Conservation (phyloP, 257 asterid species). For the Solanum chmielewskii region DNA sequence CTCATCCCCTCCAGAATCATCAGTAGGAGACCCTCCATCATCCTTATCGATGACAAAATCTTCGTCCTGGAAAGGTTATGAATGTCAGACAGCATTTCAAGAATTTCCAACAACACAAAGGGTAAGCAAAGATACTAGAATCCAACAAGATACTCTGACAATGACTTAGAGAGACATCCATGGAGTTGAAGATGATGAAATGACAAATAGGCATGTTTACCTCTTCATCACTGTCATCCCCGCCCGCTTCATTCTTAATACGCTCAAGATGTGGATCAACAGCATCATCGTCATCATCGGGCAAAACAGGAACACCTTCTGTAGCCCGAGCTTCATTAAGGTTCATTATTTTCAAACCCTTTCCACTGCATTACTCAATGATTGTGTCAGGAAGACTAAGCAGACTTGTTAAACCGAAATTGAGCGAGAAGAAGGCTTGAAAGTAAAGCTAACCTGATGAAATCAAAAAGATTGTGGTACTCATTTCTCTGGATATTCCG, state of each 20-base stretch:
- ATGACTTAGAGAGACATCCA: neutral
- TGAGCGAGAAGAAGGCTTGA: neutral
- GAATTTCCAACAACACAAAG: neutral
- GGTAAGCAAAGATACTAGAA: neutral
- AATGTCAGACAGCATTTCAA: neutral
- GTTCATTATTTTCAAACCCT: slow-evolving; percentile 78
- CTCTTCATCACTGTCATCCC: slow-evolving; percentile 81
- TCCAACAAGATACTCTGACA: neutral
- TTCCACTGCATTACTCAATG: slow-evolving; percentile 32
- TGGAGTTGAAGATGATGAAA: neutral
- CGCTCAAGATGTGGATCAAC: slow-evolving; percentile 92
- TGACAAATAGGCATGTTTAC: slow-evolving; percentile 11
- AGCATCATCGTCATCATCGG: slow-evolving; percentile 55
- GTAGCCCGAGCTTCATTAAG: slow-evolving; percentile 30
- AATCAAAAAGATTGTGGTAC: slow-evolving; percentile 58
- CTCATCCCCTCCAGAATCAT: slow-evolving; percentile 78
- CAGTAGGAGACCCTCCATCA: slow-evolving; percentile 93
- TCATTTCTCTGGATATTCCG: slow-evolving; percentile 91
- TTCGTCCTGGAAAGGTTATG: slow-evolving; percentile 42
- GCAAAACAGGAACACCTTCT: slow-evolving; percentile 59
- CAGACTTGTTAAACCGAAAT: neutral
- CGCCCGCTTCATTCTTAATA: slow-evolving; percentile 63
- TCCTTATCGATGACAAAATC: slow-evolving; percentile 72
- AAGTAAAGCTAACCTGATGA: slow-evolving; percentile 40
- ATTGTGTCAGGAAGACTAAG: neutral